Evolutionary conservation across 106 monocot genomes (phyloP).

Genomic region (Iris macrosiphon): DNA sequence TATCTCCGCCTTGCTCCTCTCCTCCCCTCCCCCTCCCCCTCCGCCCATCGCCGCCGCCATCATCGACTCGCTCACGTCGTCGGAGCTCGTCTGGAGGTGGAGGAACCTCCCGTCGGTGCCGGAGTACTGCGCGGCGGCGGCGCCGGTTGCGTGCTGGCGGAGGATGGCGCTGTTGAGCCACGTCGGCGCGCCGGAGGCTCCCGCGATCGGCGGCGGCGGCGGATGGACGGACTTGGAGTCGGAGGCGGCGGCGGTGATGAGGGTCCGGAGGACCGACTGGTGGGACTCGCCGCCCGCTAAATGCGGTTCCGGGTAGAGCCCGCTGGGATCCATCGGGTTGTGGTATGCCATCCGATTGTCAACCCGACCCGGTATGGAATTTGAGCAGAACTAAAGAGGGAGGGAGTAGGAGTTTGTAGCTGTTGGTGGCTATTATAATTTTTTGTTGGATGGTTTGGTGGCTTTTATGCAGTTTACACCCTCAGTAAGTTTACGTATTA

Average conservation of each 20-base stretch:
- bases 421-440: too few species aligned
- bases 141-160: conserved; percentile 28
- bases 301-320: background rate
- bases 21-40: conserved; percentile 29
- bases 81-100: conserved; percentile 37
- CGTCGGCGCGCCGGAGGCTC: conserved; percentile 22
- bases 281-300: background rate
- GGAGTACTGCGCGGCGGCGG: background rate
- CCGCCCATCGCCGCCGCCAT: background rate
- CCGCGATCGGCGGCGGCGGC: background rate
- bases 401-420: too few species aligned
- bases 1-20: conserved; percentile 74
- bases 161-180: conserved; percentile 74
- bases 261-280: background rate
- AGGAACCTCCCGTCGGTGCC: conserved; percentile 38
- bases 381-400: too few species aligned
- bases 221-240: background rate
- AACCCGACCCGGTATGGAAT: too few species aligned
- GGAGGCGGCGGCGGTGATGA: conserved; percentile 6
- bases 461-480: too few species aligned
- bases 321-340: conserved; percentile 5
- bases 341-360: conserved; percentile 9
- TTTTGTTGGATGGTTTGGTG: too few species aligned
- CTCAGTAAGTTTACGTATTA: too few species aligned
- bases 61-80: conserved; percentile 1